These are phyloP conservation scores for Arthrocladium fulminans DNA, from an alignment of 2,329 filamentous ascomycete genomes.

Conservation along the genomic window DNA sequence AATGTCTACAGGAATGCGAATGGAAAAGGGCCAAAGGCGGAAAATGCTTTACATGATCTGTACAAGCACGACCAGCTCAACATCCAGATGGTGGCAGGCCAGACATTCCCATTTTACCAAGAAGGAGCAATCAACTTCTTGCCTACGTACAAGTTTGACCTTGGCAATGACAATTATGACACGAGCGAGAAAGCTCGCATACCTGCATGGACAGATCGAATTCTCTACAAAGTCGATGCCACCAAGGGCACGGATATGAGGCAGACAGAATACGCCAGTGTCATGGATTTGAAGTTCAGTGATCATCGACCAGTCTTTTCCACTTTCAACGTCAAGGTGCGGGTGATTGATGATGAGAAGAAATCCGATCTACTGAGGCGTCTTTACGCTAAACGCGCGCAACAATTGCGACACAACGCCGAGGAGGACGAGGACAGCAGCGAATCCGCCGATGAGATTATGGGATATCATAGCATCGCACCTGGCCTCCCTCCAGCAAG, in stretches of 20 bases:
- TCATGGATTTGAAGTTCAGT: conserved; percentile 77
- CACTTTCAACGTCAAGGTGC: conserved; percentile 75
- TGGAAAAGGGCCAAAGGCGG: conserved; percentile 66
- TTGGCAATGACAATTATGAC: conserved; percentile 82
- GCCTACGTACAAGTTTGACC: conserved; percentile 92
- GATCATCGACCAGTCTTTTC: conserved; percentile 95
- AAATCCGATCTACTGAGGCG: conserved; percentile 65
- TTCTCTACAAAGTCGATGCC: conserved; percentile 57
- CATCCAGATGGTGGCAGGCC: conserved; percentile 87
- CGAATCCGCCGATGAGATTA: conserved; percentile 60
- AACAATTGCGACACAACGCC: conserved; percentile 45
- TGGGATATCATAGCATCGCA: conserved; percentile 74
- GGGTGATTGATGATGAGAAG: conserved; percentile 63
- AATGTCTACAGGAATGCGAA: conserved; percentile 63
- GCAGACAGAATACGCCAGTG: conserved; percentile 73
- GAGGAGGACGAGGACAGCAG: conserved; percentile 45
- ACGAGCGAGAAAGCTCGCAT: conserved; percentile 88
- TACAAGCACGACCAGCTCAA: conserved; percentile 55
- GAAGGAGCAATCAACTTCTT: conserved; percentile 80
- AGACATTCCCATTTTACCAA: conserved; percentile 84
- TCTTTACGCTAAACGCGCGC: conserved; percentile 56
- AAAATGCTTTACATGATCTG: conserved; percentile 13
- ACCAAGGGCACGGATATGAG: conserved; percentile 60
- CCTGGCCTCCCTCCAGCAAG: conserved; percentile 60
- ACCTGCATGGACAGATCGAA: conserved; percentile 93